Evolutionary conservation across 2,329 filamentous ascomycete genomes (phyloP).

Genomic region (Fulvia fulva): DNA sequence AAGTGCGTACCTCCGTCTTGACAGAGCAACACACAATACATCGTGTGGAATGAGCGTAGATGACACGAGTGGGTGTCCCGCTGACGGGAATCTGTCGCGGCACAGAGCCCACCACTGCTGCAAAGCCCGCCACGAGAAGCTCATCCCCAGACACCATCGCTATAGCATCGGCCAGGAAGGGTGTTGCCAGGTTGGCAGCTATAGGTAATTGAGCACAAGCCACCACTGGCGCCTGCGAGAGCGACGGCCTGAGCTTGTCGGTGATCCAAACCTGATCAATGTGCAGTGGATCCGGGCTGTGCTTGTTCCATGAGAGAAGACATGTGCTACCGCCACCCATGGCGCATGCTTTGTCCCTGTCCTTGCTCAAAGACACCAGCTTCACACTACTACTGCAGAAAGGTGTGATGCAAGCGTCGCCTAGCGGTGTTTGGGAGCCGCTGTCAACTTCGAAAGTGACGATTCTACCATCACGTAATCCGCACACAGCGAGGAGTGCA

Average conservation of each 20-base stretch:
- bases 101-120: conserved; percentile 17
- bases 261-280: conserved; percentile 29
- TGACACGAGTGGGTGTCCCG: conserved; percentile 30
- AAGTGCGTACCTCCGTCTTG: conserved; percentile 32
- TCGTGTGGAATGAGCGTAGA: conserved; percentile 28
- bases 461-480: conserved; percentile 30
- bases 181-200: conserved; percentile 16
- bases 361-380: conserved; percentile 13
- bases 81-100: conserved; percentile 28
- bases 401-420: conserved; percentile 8
- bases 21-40: conserved; percentile 49
- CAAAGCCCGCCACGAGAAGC: conserved; percentile 21
- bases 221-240: conserved; percentile 24
- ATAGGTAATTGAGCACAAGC: conserved; percentile 24
- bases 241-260: conserved; percentile 25
- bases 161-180: conserved; percentile 21
- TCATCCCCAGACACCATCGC: conserved; percentile 25
- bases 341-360: conserved; percentile 19
- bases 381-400: conserved; percentile 29
- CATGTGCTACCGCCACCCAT: conserved; percentile 26
- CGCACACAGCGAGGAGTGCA: conserved; percentile 23
- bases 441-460: conserved; percentile 14
- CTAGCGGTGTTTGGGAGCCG: conserved; percentile 2
- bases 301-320: conserved; percentile 24
- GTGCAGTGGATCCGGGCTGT: conserved; percentile 3